Percentiles rank a stretch among this genome's conserved stretches.
Conservation (phyloP, 2,329 filamentous ascomycete genomes). For the Fusarium clavum region DNA sequence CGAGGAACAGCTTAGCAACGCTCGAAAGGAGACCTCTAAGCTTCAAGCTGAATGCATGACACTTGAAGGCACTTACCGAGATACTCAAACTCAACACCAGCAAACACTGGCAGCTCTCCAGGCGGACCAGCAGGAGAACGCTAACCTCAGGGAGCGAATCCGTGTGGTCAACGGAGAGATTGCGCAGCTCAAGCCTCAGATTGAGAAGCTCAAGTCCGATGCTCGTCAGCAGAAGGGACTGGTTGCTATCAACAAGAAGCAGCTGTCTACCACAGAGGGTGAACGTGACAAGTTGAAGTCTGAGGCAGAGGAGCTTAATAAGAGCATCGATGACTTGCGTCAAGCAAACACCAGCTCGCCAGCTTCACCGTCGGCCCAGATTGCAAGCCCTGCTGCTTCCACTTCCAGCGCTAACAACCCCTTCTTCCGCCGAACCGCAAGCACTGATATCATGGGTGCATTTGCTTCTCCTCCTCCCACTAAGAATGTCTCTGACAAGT, state of each 20-base stretch:
- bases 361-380: conserved; percentile 58
- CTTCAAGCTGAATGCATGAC: conserved; percentile 85
- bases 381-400: conserved; percentile 77
- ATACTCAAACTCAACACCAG: conserved; percentile 84
- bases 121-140: conserved; percentile 89
- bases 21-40: conserved; percentile 84
- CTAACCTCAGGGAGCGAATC: conserved; percentile 87
- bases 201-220: conserved; percentile 93
- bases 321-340: conserved; percentile 69
- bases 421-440: conserved; percentile 83
- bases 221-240: conserved; percentile 95
- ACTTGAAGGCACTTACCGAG: conserved; percentile 82
- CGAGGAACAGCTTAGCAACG: conserved; percentile 82
- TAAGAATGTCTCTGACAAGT: conserved; percentile 68
- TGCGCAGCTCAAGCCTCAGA: conserved; percentile 83
- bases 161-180: conserved; percentile 85
- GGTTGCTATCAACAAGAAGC: conserved; percentile 98
- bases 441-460: conserved; percentile 68
- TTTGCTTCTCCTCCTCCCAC: conserved; percentile 61
- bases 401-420: conserved; percentile 87
- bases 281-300: conserved; percentile 88
- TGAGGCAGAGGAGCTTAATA: conserved; percentile 78
- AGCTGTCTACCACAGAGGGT: conserved; percentile 87
- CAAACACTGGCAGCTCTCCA: conserved; percentile 80
- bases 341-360: conserved; percentile 65